These are phyloP conservation scores for Malus hybrid DNA, from an alignment of 331 rosid species.

Conservation along the genomic window DNA sequence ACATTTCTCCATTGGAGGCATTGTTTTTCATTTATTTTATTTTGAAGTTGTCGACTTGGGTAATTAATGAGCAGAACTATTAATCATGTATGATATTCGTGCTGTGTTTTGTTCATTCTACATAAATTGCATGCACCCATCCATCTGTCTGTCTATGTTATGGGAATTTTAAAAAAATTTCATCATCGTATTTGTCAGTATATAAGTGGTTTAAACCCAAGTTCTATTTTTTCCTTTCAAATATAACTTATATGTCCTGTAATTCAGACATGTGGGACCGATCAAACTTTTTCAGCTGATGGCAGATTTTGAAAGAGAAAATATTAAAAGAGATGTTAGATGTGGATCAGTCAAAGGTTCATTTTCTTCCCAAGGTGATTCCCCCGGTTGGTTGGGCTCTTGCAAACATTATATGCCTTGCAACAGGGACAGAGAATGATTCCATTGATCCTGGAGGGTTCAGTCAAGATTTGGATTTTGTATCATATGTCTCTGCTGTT, in stretches of 20 bases:
- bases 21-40: background rate
- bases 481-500: constrained; percentile 54
- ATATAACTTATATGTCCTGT: constrained; percentile 6
- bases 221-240: background rate
- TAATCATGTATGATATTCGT: background rate
- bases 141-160: background rate
- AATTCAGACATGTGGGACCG: constrained; percentile 57
- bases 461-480: constrained; percentile 56
- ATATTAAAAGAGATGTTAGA: constrained; percentile 52
- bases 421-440: constrained; percentile 45
- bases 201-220: constrained; percentile 8
- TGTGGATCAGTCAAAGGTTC: constrained; percentile 36
- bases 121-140: background rate
- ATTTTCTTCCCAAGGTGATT: constrained; percentile 39
- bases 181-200: background rate
- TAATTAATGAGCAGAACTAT: background rate
- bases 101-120: background rate
- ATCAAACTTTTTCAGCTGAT: constrained; percentile 88
- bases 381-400: constrained; percentile 96
- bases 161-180: background rate
- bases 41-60: background rate
- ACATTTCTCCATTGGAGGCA: background rate
- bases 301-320: constrained; percentile 82
- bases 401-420: constrained; percentile 63
- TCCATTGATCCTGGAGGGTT: constrained; percentile 45